phyloP scores from a whole-genome alignment of 768 basidiomycete species.

The Lentinus tigrinus region DNA sequence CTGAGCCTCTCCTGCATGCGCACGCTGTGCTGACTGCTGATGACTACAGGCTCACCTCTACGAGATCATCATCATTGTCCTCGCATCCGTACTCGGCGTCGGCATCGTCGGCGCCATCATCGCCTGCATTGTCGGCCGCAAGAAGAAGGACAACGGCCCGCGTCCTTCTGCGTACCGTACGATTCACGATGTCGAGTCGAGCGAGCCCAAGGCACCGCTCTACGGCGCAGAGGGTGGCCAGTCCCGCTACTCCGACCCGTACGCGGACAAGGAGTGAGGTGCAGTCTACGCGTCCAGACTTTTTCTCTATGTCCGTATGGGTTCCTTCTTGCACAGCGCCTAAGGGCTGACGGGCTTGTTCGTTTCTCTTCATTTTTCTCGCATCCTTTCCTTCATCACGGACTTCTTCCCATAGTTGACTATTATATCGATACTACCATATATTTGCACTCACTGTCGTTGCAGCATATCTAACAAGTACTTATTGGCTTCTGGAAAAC shows the following conservation, averaged over 20 bases:
- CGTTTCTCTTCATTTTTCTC: not conserved
- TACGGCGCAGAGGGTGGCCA: conserved; percentile 18
- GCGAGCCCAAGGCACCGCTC: conserved; percentile 11
- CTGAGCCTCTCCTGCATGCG: no score
- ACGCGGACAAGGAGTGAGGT: conserved; percentile 11
- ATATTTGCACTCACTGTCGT: conserved; percentile 3
- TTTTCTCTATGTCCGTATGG: not conserved
- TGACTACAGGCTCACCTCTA: conserved; percentile 11
- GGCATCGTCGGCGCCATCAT: conserved; percentile 10
- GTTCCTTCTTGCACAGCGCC: not conserved
- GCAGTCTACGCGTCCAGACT: not conserved
- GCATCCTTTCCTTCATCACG: not conserved
- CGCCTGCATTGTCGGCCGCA: conserved; percentile 8
- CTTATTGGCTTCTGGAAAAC: not conserved
- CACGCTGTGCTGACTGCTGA: not conserved
- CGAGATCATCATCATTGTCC: conserved; percentile 15
- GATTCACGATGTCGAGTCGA: conserved; percentile 9
- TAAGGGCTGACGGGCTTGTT: not conserved
- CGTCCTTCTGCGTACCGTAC: conserved; percentile 15
- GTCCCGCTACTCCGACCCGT: conserved; percentile 19
- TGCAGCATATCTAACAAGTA: not conserved
- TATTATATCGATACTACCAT: not conserved
- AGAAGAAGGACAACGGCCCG: not conserved
- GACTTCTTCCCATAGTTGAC: not conserved
- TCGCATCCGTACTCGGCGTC: conserved; percentile 2